Evolutionary conservation across 106 monocot species (phyloP).

Genomic region (Allium sativum): DNA sequence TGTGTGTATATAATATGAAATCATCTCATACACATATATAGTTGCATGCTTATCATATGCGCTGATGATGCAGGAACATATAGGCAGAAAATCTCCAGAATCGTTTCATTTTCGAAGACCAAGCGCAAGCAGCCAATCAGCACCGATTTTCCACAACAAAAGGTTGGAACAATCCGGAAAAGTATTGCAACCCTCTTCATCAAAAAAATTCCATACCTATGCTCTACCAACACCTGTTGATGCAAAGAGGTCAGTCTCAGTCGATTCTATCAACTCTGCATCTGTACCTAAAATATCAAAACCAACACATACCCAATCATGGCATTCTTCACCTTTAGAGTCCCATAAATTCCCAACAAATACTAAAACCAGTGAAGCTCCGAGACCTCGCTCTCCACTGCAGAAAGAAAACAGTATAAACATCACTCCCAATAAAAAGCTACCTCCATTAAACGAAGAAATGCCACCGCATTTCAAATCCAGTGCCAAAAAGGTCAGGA

Average conservation of each 20-base stretch:
- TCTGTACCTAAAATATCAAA: slow-evolving; percentile 9
- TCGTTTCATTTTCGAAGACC: slow-evolving; percentile 8
- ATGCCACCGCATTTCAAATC: slow-evolving; percentile 13
- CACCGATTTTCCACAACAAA: slow-evolving; percentile 41
- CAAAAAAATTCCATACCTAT: slow-evolving; percentile 45
- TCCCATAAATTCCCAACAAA: slow-evolving; percentile 15
- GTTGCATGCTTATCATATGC: too few species aligned
- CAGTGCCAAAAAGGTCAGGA: slow-evolving; percentile 32
- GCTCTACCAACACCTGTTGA: slow-evolving; percentile 52
- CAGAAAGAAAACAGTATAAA: slow-evolving; percentile 28
- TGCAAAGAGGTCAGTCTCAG: slow-evolving; percentile 12
- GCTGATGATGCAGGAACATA: slow-evolving; percentile 27
- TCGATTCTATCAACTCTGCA: slow-evolving; percentile 1
- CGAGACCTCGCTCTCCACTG: slow-evolving; percentile 9
- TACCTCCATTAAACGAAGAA: slow-evolving; percentile 24
- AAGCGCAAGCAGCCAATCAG: slow-evolving; percentile 37
- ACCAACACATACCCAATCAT: slow-evolving; percentile 12
- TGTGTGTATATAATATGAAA: too few species aligned
- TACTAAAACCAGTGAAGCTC: neutral
- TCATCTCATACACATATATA: too few species aligned
- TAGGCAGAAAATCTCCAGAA: slow-evolving; percentile 22
- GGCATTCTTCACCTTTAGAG: slow-evolving; percentile 52
- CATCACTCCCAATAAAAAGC: slow-evolving; percentile 14
- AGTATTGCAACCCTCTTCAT: slow-evolving; percentile 24
- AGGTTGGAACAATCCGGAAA: slow-evolving; percentile 36